These are phyloP conservation scores for Pecoramyces ruminantium DNA, from an alignment of 192 early-diverging fungal species.

Conservation along the genomic window DNA sequence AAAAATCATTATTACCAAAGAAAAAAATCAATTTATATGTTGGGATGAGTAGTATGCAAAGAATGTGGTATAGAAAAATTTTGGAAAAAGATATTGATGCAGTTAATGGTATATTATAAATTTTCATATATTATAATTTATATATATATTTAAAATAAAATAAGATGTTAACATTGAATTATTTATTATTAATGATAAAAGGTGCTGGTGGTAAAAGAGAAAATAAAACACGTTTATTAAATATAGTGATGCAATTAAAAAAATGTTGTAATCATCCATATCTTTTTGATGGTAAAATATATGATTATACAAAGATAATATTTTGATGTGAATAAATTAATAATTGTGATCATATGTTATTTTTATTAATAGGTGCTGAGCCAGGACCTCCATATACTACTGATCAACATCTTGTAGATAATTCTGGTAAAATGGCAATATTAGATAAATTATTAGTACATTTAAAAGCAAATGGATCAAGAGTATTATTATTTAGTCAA, in stretches of 20 bases:
- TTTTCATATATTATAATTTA: too few species aligned
- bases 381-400: slow-evolving; percentile 92
- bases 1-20: too few species aligned
- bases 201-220: slow-evolving; percentile 50
- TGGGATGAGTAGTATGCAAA: slow-evolving; percentile 84
- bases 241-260: slow-evolving; percentile 89
- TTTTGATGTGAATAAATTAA: too few species aligned
- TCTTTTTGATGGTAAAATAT: slow-evolving; percentile 53
- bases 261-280: slow-evolving; percentile 79
- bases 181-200: background rate
- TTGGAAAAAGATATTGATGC: slow-evolving; percentile 94
- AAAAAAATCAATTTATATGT: slow-evolving; percentile 85
- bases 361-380: slow-evolving; percentile 51
- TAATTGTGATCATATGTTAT: too few species aligned
- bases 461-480: slow-evolving; percentile 74
- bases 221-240: slow-evolving; percentile 78
- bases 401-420: slow-evolving; percentile 85
- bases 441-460: slow-evolving; percentile 74
- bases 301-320: too few species aligned
- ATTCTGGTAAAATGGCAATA: slow-evolving; percentile 84
- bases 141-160: too few species aligned
- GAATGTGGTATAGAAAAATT: slow-evolving; percentile 86
- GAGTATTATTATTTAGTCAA: slow-evolving; percentile 90
- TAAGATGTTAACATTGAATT: too few species aligned
- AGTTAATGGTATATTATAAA: too few species aligned